Percentiles rank a stretch among this genome's conserved stretches.
Evolutionary conservation across 2,329 filamentous ascomycete species (phyloP).

Genomic region (Epichloe hybrida): DNA sequence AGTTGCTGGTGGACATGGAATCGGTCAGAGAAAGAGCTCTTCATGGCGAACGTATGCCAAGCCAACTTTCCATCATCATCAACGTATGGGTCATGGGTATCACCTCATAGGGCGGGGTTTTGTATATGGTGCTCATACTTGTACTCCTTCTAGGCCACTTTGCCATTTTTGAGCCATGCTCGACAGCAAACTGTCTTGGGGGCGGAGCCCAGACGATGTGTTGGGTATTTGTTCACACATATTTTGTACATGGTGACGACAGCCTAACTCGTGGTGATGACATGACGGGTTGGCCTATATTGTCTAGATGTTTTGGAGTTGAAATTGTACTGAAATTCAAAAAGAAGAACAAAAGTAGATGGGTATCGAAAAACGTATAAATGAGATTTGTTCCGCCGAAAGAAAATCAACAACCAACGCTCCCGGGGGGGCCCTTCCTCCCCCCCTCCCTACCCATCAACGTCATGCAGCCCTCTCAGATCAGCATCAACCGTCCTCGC

Average conservation of each 20-base stretch:
- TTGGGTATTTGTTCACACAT: neutral
- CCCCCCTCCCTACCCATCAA: neutral
- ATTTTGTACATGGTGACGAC: neutral
- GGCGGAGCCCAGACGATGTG: neutral
- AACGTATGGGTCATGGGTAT: neutral
- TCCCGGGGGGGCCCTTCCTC: too few species aligned
- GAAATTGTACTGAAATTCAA: neutral
- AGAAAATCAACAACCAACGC: too few species aligned
- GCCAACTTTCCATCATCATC: neutral
- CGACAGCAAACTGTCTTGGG: neutral
- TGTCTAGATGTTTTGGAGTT: too few species aligned
- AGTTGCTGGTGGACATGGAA: neutral
- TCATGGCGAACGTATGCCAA: neutral
- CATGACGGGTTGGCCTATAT: too few species aligned
- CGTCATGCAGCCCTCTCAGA: neutral
- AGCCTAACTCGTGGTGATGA: too few species aligned
- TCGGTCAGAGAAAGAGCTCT: neutral
- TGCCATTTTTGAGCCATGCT: neutral
- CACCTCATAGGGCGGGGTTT: slow-evolving; percentile 7
- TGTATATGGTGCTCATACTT: neutral
- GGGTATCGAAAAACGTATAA: neutral
- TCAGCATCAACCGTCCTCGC: slow-evolving; percentile 21
- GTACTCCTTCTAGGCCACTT: neutral
- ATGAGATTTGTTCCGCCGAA: too few species aligned
- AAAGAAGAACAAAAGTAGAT: neutral